Conservation (phyloP, 768 basidiomycete species). For the Terana coerulea region DNA sequence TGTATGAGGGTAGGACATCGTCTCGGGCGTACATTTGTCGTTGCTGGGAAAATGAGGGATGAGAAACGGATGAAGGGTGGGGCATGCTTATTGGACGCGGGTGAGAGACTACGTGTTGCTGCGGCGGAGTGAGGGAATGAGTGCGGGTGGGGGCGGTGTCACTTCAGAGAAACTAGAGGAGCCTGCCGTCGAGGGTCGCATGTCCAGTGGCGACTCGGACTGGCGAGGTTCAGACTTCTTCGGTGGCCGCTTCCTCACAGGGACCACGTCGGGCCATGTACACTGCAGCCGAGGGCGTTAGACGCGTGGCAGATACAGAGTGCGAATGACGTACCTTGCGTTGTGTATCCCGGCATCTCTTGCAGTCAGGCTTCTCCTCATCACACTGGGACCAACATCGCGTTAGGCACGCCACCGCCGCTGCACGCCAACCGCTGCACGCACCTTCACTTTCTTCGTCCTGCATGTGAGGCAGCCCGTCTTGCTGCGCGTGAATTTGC, state of each 20-base stretch:
- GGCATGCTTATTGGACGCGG: neutral
- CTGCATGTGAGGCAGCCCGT: slow-evolving; percentile 94
- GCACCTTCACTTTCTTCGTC: slow-evolving; percentile 90
- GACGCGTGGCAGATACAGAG: neutral
- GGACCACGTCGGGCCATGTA: slow-evolving; percentile 81
- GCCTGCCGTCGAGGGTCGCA: slow-evolving; percentile 69
- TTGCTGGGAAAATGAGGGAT: neutral
- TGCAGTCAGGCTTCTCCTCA: slow-evolving; percentile 84
- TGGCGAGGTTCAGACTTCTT: slow-evolving; percentile 38
- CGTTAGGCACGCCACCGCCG: slow-evolving; percentile 8
- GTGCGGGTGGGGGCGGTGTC: slow-evolving; percentile 66
- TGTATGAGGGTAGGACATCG: neutral
- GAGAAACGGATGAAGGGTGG: neutral
- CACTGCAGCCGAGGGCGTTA: slow-evolving; percentile 37
- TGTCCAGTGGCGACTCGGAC: slow-evolving; percentile 48
- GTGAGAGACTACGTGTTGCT: slow-evolving; percentile 22
- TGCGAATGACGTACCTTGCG: slow-evolving; percentile 53
- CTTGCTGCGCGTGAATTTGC: slow-evolving; percentile 93
- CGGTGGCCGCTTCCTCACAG: slow-evolving; percentile 62
- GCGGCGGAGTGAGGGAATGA: slow-evolving; percentile 67
- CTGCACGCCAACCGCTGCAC: neutral
- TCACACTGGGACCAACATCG: slow-evolving; percentile 89
- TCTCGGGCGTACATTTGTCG: slow-evolving; percentile 6
- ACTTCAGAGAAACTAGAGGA: slow-evolving; percentile 70
- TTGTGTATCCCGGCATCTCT: slow-evolving; percentile 82